phyloP scores from a whole-genome alignment of 495 filamentous ascomycete genomes.

The Trichocladium uniseriatum region DNA sequence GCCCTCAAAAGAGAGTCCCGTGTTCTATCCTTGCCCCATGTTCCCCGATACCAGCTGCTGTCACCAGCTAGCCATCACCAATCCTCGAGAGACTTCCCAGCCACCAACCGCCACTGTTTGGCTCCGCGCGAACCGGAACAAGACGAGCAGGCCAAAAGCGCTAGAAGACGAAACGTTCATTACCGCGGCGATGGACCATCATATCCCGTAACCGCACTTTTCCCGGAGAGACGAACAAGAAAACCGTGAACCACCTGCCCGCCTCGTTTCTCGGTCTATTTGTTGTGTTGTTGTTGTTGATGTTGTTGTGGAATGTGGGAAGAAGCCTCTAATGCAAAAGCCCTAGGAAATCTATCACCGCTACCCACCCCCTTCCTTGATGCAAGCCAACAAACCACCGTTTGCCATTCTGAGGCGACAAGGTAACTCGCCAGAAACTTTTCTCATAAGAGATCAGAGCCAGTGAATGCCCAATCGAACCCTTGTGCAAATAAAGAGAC shows the following conservation, averaged over 20 bases:
- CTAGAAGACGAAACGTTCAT: constrained; percentile 12
- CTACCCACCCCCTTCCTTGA: constrained; percentile 30
- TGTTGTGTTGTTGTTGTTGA: too few relatives aligned
- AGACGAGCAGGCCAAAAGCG: constrained; percentile 2
- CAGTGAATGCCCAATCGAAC: constrained; percentile 2
- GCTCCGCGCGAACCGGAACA: neutral
- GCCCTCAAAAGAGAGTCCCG: neutral
- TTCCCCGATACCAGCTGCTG: too few relatives aligned
- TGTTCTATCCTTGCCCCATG: too few relatives aligned
- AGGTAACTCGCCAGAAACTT: constrained; percentile 30
- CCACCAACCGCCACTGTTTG: too few relatives aligned
- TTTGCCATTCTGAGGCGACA: constrained; percentile 37
- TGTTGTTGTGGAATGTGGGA: constrained; percentile 23
- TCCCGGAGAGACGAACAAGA: constrained; percentile 3
- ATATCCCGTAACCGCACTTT: constrained; percentile 7
- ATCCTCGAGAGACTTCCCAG: too few relatives aligned
- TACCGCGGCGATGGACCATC: constrained; percentile 15
- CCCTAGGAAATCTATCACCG: constrained; percentile 33
- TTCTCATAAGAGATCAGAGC: constrained; percentile 12
- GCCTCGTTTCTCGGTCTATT: constrained; percentile 22
- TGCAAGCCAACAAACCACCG: constrained; percentile 36
- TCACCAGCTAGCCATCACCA: too few relatives aligned
- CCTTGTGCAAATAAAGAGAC: constrained; percentile 5
- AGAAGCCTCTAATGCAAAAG: constrained; percentile 25
- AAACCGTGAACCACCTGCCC: constrained; percentile 10